Evolutionary conservation across 2,329 filamentous ascomycete species (phyloP), one percentile per base, ranked within the genome.

Genomic region (Fusarium fujikuroi): DNA sequence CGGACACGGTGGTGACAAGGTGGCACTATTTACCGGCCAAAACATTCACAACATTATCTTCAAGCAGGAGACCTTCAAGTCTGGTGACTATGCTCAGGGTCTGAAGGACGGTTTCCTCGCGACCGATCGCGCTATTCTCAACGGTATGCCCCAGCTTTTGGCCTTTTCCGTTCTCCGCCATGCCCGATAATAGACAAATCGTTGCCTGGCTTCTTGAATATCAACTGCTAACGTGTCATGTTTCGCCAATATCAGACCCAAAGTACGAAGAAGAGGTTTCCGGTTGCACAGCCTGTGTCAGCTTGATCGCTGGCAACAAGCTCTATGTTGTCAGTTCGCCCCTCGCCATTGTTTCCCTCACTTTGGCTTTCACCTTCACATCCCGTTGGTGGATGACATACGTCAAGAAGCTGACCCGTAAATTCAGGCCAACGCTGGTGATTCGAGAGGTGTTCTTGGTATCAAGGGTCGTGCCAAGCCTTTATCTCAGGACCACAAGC

Each of bases 401-500:
- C 32, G 52, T 52, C 23, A 25, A 43, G 66, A 66, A 63, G 64
- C 74, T 77, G 62, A 79, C 59, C 44, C 50, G 32, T 30, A 63
- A 44, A 32, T 58, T 62, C 77, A 99, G 96, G 96, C 94, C 79
- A 99, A 99, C 82, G 94, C 96, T 73, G 96, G 96, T 80, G 96
- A 99, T 83, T 99, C 96, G 73, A 91, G 96, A 86, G 94, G 92
- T 80, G 96, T 99, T 32, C 85, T 99, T 75, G 96, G 96, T 78
- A 94, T 99, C 80, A 99, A 98, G 86, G 96, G 96, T 75, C 91
- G 96, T 79, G 96, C 96, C 76, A 99, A 98, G 86, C 96, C 96
- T 59, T 88, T 99, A 69, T 99, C 96, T n/a, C 97, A 97, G 81
- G 96, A 99, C 83, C 96, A 99, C 88, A 99, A 99, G 86, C 96